Conservation (phyloP, 148 eudicot species). For the Simmondsia chinensis region DNA sequence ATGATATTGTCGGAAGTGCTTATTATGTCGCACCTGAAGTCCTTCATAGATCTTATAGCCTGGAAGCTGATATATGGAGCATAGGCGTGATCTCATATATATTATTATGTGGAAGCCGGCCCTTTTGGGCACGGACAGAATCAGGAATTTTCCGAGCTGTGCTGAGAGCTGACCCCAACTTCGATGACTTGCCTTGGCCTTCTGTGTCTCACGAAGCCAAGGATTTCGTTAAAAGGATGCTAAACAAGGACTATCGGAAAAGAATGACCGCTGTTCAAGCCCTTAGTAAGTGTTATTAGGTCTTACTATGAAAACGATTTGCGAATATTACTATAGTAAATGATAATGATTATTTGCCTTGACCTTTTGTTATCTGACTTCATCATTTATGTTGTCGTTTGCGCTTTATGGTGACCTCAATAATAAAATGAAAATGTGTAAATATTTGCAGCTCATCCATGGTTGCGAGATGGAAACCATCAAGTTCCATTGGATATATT, state of each 20-base stretch:
- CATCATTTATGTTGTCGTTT: no score
- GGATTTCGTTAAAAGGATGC: constrained; percentile 60
- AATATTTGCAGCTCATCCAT: constrained; percentile 63
- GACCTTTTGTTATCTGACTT: no score
- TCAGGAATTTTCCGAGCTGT: constrained; percentile 65
- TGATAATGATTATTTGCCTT: no score
- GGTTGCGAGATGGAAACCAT: constrained; percentile 41
- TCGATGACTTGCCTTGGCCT: constrained; percentile 63
- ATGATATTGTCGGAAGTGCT: constrained; percentile 71
- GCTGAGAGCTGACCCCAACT: constrained; percentile 56
- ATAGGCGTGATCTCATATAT: constrained; percentile 58
- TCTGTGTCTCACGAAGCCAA: constrained; percentile 43
- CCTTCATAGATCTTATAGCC: constrained; percentile 54
- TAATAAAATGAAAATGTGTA: no score
- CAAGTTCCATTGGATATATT: constrained; percentile 51
- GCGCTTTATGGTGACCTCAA: no score
- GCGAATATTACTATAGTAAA: no score
- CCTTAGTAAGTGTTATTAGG: constrained; percentile 47
- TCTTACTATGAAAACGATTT: no score
- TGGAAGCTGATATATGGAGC: constrained; percentile 68
- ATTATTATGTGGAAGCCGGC: constrained; percentile 62
- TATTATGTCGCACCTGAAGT: constrained; percentile 73
- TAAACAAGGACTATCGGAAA: constrained; percentile 59
- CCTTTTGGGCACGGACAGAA: constrained; percentile 71
- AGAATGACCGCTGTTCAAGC: constrained; percentile 69